Base-by-base conservation (phyloP, 352 stramenopile genomes). In the Pythium utonaiense region DNA sequence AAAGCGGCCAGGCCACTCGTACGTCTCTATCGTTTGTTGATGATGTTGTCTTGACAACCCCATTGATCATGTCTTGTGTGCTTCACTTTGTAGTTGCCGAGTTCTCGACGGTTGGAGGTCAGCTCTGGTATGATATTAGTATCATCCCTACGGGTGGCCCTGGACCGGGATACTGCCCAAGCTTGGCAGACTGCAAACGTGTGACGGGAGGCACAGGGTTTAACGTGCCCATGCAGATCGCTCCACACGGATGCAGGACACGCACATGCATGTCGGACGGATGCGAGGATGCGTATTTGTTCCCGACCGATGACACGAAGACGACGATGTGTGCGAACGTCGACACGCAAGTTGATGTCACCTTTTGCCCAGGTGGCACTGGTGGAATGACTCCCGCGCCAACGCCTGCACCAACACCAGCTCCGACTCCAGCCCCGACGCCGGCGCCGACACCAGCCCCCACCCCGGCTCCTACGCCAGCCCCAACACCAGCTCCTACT, bases 141-240 rank as follows among this genome's bases (percentile, higher is more conserved):
- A 91, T 87, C 60, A 89, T 91, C 69, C 82, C 82, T 5, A 89
- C 80, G 6, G 72, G 79, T 3, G n/a, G n/a, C n/a, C n/a, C n/a
- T n/a, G 83, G 76, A 6, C 80, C 82, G 1, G 74, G 77, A 19
- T 69, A 78, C 48, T 91, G 82, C 55, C 21, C 22, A 19, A 85
- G 67, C 36, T 68, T 89, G 21, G 67, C 69, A 2, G 67, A 69
- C 12, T 89, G 79, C 55, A 88, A 87, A 69, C 54, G 27, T 1
- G 42, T 69, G 51, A 91, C 78, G 17, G 81, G 81, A 41, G 78
- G 73, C 27, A 65, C 79, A 17, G 78, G 79, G 41, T 91, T 82
- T 67, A 90, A 90, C 71, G 66, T 87, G 30, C 47, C 79, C 49
- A 89, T 92, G 76, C 74, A 76, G 67, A 88, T 92, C 59, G 66